Conservation (phyloP, 768 basidiomycete genomes). For the Nidularia pulvinata region DNA sequence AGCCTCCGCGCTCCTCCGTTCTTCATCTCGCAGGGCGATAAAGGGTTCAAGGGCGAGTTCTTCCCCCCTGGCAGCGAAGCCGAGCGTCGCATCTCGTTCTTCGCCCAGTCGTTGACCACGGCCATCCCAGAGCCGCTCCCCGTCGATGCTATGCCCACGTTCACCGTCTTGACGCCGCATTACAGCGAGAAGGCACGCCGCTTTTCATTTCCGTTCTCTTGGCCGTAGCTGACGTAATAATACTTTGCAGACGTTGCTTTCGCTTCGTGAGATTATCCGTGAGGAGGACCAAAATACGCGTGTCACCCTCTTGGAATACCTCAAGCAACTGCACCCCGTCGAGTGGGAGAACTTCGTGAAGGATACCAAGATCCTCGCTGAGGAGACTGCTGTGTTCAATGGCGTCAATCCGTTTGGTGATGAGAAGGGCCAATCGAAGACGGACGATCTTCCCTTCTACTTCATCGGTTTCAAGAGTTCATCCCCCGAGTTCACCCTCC, state of each 20-base stretch:
- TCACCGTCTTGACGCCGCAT: conserved; percentile 97
- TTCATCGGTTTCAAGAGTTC: conserved; percentile 99
- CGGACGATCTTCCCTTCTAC: conserved; percentile 95
- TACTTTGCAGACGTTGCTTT: conserved; percentile 76
- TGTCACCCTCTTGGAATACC: conserved; percentile 95
- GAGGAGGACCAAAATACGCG: conserved; percentile 98
- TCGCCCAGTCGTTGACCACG: conserved; percentile 97
- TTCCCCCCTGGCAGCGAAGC: conserved; percentile 96
- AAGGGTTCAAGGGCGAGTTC: conserved; percentile 78
- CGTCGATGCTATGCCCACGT: conserved; percentile 99
- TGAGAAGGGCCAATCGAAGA: conserved; percentile 84
- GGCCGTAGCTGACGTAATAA: conserved; percentile 6
- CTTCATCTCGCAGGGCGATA: conserved; percentile 96
- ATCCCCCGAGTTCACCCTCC: conserved; percentile 96
- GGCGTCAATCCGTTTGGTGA: conserved; percentile 65
- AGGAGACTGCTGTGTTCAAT: conserved; percentile 88
- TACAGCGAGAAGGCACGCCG: conserved; percentile 89
- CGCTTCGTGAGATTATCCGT: conserved; percentile 96
- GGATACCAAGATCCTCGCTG: conserved; percentile 98
- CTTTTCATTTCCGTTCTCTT: not conserved
- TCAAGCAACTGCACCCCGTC: conserved; percentile 96
- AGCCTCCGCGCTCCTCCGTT: conserved; percentile 95
- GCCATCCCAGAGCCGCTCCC: conserved; percentile 90
- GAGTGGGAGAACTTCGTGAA: conserved; percentile 99
- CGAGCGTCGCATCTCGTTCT: conserved; percentile 97